phyloP scores from a whole-genome alignment of 2,329 filamentous ascomycete genomes.

The Fusarium equiseti region DNA sequence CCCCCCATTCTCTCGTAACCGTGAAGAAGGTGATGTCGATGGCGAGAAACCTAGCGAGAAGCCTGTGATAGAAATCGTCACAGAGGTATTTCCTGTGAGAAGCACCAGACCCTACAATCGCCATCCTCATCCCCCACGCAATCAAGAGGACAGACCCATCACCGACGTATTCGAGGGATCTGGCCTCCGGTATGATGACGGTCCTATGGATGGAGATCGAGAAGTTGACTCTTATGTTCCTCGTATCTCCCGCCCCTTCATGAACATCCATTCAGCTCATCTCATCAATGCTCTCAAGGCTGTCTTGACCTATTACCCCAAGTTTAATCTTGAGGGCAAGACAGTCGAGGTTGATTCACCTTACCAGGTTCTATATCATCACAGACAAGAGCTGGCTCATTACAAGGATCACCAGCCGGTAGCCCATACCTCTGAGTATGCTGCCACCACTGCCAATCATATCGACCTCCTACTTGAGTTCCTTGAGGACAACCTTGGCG shows the following conservation, averaged over 20 bases:
- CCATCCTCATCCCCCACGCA: constrained; percentile 12
- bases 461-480: constrained; percentile 61
- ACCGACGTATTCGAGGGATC: constrained; percentile 46
- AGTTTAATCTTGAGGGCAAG: constrained; percentile 53
- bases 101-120: constrained; percentile 1
- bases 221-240: constrained; percentile 44
- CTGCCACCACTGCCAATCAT: constrained; percentile 56
- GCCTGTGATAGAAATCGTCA: constrained; percentile 60
- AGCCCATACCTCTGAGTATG: constrained; percentile 57
- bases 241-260: constrained; percentile 52
- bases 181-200: constrained; percentile 46
- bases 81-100: constrained; percentile 51
- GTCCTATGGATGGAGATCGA: constrained; percentile 43
- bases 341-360: constrained; percentile 58
- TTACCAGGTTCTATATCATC: constrained; percentile 62
- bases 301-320: constrained; percentile 62
- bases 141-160: constrained; percentile 46
- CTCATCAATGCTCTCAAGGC: constrained; percentile 62
- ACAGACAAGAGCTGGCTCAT: constrained; percentile 56
- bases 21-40: constrained; percentile 33
- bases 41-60: constrained; percentile 16
- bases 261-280: constrained; percentile 59
- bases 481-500: constrained; percentile 55
- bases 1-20: constrained; percentile 40
- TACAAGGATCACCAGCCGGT: constrained; percentile 59